Percentiles rank a stretch among this genome's conserved stretches.
These are phyloP conservation scores for Nakazawaea wyomingensis DNA, from an alignment of 805 yeast genomes.

Conservation along the genomic window DNA sequence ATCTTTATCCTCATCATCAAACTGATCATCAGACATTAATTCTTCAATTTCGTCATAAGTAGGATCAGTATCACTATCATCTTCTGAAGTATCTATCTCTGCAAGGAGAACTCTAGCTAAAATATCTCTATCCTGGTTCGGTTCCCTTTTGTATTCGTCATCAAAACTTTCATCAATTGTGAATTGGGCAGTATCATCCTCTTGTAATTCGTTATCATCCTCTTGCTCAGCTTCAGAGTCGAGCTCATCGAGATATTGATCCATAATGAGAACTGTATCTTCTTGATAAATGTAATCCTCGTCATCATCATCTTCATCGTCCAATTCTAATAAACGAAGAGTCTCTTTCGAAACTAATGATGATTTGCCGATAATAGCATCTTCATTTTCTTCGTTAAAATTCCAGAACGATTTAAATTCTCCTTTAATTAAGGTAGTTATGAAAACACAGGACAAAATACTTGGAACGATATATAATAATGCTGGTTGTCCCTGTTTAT, in stretches of 20 bases:
- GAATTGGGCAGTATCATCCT: background rate
- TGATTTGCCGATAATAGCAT: constrained; percentile 16
- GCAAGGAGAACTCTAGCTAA: no score
- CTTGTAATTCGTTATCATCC: background rate
- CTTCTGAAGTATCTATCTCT: background rate
- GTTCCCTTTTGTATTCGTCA: no score
- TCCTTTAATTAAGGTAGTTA: constrained; percentile 31
- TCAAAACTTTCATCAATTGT: no score
- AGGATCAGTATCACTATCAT: background rate
- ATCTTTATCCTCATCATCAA: background rate
- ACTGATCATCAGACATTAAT: no score
- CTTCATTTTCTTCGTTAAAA: constrained; percentile 26
- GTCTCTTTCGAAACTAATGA: constrained; percentile 16
- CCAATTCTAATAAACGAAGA: constrained; percentile 11
- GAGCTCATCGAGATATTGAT: background rate
- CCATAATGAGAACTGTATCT: constrained; percentile 16
- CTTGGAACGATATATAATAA: constrained; percentile 57
- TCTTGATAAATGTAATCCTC: constrained; percentile 26
- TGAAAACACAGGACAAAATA: constrained; percentile 27
- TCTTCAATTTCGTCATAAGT: background rate
- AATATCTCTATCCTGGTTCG: no score
- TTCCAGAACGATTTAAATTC: constrained; percentile 38
- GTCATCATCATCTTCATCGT: constrained; percentile 17
- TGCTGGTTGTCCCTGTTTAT: constrained; percentile 59
- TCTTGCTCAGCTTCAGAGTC: background rate